Evolutionary conservation across 2,329 filamentous ascomycete species (phyloP).

Genomic region (Penicillium griseofulvum): DNA sequence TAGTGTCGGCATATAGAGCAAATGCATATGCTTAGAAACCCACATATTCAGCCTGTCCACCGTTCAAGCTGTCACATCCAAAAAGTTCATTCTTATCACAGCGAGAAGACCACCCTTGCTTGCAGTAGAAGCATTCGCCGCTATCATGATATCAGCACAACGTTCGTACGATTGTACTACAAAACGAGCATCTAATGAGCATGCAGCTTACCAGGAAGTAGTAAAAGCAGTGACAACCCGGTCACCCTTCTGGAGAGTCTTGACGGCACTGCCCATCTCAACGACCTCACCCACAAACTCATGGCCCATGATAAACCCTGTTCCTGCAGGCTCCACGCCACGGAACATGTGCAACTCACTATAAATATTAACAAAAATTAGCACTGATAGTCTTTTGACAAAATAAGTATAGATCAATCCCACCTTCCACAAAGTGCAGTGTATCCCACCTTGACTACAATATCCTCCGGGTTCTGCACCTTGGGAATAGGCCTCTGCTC

Average conservation of each 20-base stretch:
- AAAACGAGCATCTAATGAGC: background rate
- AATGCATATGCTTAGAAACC: conserved; percentile 10
- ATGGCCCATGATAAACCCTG: conserved; percentile 69
- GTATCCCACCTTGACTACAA: conserved; percentile 78
- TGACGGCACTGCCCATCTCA: conserved; percentile 65
- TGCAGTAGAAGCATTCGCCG: conserved; percentile 81
- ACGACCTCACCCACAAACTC: conserved; percentile 80
- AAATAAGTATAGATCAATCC: conserved; percentile 31
- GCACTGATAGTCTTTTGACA: background rate
- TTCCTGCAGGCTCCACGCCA: conserved; percentile 69
- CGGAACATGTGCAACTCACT: conserved; percentile 86
- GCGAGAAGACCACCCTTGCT: conserved; percentile 70
- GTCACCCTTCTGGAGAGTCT: conserved; percentile 69
- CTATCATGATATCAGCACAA: conserved; percentile 35
- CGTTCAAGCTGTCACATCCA: conserved; percentile 67
- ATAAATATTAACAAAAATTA: background rate
- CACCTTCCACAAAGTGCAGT: conserved; percentile 87
- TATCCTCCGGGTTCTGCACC: conserved; percentile 68
- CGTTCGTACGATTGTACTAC: background rate
- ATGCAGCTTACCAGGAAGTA: conserved; percentile 62
- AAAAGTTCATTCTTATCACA: conserved; percentile 71
- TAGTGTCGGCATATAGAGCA: conserved; percentile 9
- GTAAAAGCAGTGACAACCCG: conserved; percentile 82
- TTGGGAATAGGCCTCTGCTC: conserved; percentile 77
- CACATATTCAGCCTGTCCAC: conserved; percentile 76